Conservation (phyloP, 441 rosid species). For the Rhodomyrtus psidioides region DNA sequence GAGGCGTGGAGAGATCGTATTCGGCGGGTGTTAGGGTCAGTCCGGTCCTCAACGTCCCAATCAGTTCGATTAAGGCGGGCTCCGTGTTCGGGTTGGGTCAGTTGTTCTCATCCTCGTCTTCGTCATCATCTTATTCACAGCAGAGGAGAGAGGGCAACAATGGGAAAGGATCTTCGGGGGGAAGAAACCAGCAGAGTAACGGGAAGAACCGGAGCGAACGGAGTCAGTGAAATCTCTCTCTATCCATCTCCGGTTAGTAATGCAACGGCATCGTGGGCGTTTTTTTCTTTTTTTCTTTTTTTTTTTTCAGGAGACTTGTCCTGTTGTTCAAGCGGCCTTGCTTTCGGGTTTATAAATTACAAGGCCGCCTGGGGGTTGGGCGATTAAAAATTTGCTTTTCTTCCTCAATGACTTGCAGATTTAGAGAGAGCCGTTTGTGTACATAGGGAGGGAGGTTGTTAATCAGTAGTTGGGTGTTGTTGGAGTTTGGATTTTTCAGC, state of each 20-base stretch:
- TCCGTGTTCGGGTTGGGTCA: slow-evolving; percentile 72
- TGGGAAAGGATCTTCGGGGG: slow-evolving; percentile 12
- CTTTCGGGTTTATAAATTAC: not conserved
- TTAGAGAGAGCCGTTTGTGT: not conserved
- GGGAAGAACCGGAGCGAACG: slow-evolving; percentile 33
- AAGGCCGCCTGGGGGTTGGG: not conserved
- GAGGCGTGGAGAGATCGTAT: slow-evolving; percentile 88
- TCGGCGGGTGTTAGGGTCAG: slow-evolving; percentile 78
- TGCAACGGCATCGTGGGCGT: not conserved
- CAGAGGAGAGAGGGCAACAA: slow-evolving; percentile 28
- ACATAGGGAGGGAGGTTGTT: not conserved
- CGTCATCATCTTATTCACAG: slow-evolving; percentile 15
- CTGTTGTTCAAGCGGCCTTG: not conserved
- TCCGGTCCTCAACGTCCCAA: slow-evolving; percentile 89
- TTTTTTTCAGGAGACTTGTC: not conserved
- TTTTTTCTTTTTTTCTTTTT: too few species aligned
- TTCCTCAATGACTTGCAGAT: not conserved
- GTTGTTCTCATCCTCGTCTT: slow-evolving; percentile 30
- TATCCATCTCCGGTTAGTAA: not conserved
- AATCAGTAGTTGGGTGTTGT: not conserved
- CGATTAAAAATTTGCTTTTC: not conserved
- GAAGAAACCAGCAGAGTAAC: slow-evolving; percentile 17
- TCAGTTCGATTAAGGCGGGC: slow-evolving; percentile 61
- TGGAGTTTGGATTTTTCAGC: not conserved
- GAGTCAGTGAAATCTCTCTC: slow-evolving; percentile 8